Conservation (phyloP, 2,329 filamentous ascomycete species). For the Fusarium goolgardi region DNA sequence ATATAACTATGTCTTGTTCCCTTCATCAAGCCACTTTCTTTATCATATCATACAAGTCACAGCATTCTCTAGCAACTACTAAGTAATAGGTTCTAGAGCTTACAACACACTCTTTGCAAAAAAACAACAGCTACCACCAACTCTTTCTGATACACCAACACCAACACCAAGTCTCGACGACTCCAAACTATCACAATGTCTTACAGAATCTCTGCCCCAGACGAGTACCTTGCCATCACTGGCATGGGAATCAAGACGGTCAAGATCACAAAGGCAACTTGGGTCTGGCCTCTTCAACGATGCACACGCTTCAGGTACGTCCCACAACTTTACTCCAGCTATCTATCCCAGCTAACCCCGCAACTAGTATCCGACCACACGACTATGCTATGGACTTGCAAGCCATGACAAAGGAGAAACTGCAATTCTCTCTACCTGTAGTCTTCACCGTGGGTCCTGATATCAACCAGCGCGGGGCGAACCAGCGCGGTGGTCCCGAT, state of each 20-base stretch:
- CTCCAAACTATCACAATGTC: slow-evolving; percentile 56
- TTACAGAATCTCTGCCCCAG: slow-evolving; percentile 77
- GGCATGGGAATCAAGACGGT: slow-evolving; percentile 80
- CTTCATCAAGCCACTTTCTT: slow-evolving; percentile 5
- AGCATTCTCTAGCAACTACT: slow-evolving; percentile 10
- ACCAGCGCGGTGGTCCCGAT: slow-evolving; percentile 17
- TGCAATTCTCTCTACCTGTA: slow-evolving; percentile 83
- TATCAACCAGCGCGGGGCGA: slow-evolving; percentile 69
- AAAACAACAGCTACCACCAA: background rate
- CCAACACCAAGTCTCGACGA: background rate
- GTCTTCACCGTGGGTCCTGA: slow-evolving; percentile 89
- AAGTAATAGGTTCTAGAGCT: slow-evolving; percentile 12
- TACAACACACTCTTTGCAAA: slow-evolving; percentile 20
- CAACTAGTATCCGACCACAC: slow-evolving; percentile 72
- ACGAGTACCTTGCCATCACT: slow-evolving; percentile 89
- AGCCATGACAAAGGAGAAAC: slow-evolving; percentile 90
- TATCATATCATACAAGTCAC: background rate
- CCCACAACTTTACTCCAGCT: too few species aligned
- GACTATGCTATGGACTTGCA: slow-evolving; percentile 86
- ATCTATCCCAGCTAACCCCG: slow-evolving; percentile 5
- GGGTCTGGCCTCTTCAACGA: slow-evolving; percentile 78
- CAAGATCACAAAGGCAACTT: slow-evolving; percentile 81
- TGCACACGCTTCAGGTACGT: slow-evolving; percentile 62
- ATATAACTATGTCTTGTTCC: slow-evolving; percentile 26
- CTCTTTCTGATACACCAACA: background rate